phyloP scores from a whole-genome alignment of 2,329 filamentous ascomycete species.

The Talaromyces sp. region DNA sequence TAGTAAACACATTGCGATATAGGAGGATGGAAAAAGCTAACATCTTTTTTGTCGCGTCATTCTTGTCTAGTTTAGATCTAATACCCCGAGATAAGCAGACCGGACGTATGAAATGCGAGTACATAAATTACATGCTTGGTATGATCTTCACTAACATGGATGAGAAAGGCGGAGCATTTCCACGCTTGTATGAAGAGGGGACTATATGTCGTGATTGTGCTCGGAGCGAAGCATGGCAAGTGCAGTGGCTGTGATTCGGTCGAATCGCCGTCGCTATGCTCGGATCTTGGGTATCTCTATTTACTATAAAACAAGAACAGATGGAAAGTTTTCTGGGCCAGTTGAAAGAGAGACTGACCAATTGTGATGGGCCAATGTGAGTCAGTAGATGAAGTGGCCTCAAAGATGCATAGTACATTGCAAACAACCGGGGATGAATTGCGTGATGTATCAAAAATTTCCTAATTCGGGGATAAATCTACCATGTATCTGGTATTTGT shows the following conservation, averaged over 20 bases:
- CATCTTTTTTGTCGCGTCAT: not conserved
- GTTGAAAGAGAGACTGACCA: not conserved
- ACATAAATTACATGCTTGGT: not conserved
- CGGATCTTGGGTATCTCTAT: not conserved
- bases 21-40: not conserved
- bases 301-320: not conserved
- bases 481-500: not conserved
- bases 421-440: slow-evolving; percentile 13
- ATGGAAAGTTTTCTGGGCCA: not conserved
- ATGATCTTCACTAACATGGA: slow-evolving; percentile 1
- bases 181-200: not conserved
- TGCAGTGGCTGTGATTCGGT: not conserved
- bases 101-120: not conserved
- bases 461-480: not conserved
- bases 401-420: not conserved
- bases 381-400: not conserved
- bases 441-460: slow-evolving; percentile 12
- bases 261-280: not conserved
- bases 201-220: slow-evolving; percentile 9
- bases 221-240: not conserved
- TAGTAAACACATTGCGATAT: not conserved
- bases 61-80: not conserved
- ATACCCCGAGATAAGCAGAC: not conserved
- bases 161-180: not conserved
- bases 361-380: not conserved